Conservation (phyloP, 2,329 filamentous ascomycete species). For the Fusarium marasasianum region DNA sequence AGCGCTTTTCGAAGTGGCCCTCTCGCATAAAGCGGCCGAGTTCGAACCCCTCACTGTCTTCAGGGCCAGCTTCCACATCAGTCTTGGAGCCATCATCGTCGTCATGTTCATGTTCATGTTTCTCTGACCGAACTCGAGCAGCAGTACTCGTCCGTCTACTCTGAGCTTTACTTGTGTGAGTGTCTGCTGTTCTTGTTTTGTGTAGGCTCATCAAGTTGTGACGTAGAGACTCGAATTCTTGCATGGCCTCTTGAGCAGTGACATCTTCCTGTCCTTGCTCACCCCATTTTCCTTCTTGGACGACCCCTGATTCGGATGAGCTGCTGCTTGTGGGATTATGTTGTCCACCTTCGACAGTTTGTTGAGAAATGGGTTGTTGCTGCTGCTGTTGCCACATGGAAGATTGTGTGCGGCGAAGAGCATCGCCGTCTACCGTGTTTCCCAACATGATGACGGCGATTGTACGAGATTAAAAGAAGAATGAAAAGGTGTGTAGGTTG, state of each 20-base stretch:
- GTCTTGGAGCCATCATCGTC: constrained; percentile 51
- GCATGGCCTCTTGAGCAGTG: constrained; percentile 46
- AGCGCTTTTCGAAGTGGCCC: constrained; percentile 33
- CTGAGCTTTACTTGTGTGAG: constrained; percentile 41
- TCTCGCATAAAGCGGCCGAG: constrained; percentile 34
- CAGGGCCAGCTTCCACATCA: constrained; percentile 25
- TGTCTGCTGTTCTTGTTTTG: constrained; percentile 48
- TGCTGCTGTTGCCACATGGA: constrained; percentile 33
- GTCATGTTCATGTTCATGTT: constrained; percentile 32
- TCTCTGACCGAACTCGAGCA: constrained; percentile 12
- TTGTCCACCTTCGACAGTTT: constrained; percentile 28
- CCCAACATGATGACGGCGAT: constrained; percentile 45
- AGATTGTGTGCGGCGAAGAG: constrained; percentile 47
- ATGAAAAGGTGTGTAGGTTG: not conserved
- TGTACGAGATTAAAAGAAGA: not conserved
- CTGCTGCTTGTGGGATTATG: constrained; percentile 15
- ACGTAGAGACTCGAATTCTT: constrained; percentile 49
- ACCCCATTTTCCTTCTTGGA: constrained; percentile 46
- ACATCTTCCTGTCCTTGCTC: constrained; percentile 50
- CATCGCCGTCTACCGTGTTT: constrained; percentile 44
- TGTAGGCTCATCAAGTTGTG: constrained; percentile 49
- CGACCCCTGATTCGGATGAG: constrained; percentile 32
- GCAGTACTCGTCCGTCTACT: constrained; percentile 18
- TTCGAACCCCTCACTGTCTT: constrained; percentile 21
- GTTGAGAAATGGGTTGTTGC: constrained; percentile 28